Percentiles rank a stretch among this genome's conserved stretches.
Evolutionary conservation across 2,329 filamentous ascomycete genomes (phyloP).

Genomic region (Scolecobasidium constrictum): DNA sequence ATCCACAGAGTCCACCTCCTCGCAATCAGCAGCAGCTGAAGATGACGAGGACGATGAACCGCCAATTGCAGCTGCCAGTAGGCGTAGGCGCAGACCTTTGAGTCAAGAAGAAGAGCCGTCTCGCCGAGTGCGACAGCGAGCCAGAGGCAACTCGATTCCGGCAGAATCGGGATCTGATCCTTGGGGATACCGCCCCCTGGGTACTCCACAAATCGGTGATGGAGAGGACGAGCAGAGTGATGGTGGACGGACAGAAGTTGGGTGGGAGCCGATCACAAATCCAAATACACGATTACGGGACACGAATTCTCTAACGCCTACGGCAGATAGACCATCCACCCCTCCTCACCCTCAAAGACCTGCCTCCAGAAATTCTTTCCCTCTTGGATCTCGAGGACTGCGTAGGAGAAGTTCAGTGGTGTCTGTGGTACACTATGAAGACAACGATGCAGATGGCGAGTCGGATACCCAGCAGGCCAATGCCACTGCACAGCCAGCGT

Average conservation of each 20-base stretch:
- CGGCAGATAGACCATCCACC: conserved; percentile 32
- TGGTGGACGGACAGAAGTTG: conserved; percentile 32
- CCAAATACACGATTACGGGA: conserved; percentile 33
- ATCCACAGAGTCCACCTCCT: neutral
- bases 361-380: conserved; percentile 24
- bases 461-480: conserved; percentile 26
- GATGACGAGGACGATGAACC: conserved; percentile 4
- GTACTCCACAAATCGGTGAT: conserved; percentile 12
- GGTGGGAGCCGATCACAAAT: conserved; percentile 33
- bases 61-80: neutral
- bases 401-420: conserved; percentile 26
- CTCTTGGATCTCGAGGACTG: conserved; percentile 24
- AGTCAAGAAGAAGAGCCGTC: neutral
- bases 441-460: conserved; percentile 29
- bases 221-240: conserved; percentile 28
- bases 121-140: conserved; percentile 1
- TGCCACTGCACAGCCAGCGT: conserved; percentile 14
- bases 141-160: conserved; percentile 1
- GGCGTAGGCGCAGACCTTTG: neutral
- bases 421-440: conserved; percentile 25
- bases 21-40: neutral
- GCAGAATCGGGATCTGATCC: conserved; percentile 3
- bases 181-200: neutral
- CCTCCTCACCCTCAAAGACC: conserved; percentile 28
- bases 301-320: conserved; percentile 35